phyloP scores from a whole-genome alignment of 2,329 filamentous ascomycete genomes.

The Trichothecium roseum region DNA sequence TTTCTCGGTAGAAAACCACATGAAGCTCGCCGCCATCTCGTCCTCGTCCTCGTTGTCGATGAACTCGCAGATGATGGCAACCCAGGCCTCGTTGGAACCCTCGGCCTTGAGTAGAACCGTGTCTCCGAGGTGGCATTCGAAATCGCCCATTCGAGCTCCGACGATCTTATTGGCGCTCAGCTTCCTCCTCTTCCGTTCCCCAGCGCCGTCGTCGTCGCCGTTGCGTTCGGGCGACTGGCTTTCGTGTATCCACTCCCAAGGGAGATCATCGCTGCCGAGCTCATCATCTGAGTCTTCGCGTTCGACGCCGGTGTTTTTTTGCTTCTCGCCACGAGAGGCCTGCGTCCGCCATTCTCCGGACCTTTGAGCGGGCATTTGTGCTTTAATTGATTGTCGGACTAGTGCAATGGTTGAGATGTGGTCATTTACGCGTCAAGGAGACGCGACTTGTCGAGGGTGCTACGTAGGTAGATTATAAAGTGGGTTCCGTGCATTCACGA shows the following conservation, averaged over 20 bases:
- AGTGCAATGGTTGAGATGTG: too few relatives aligned
- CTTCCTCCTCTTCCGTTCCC: conserved; percentile 24
- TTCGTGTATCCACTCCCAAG: conserved; percentile 73
- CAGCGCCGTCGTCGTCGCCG: conserved; percentile 10
- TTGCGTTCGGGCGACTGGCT: conserved; percentile 9
- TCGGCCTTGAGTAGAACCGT: conserved; percentile 80
- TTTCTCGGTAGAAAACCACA: conserved; percentile 92
- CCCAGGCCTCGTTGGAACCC: conserved; percentile 80
- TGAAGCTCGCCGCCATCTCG: conserved; percentile 74
- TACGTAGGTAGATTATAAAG: background rate
- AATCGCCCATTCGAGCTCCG: conserved; percentile 72
- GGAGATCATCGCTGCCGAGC: conserved; percentile 58
- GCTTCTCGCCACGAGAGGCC: conserved; percentile 10
- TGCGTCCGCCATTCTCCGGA: conserved; percentile 4
- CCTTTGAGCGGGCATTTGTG: conserved; percentile 7
- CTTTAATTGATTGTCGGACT: too few relatives aligned
- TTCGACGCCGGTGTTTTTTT: conserved; percentile 36
- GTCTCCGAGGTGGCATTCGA: conserved; percentile 75
- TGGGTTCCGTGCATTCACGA: too few relatives aligned
- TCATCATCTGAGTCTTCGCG: conserved; percentile 86
- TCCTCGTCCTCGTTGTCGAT: conserved; percentile 54
- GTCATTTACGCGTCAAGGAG: background rate
- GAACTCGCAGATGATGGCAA: conserved; percentile 80
- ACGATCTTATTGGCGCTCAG: conserved; percentile 45
- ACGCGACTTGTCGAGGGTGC: background rate